These are phyloP conservation scores for Spathaspora arborariae DNA, from an alignment of 805 yeast genomes.

Conservation along the genomic window DNA sequence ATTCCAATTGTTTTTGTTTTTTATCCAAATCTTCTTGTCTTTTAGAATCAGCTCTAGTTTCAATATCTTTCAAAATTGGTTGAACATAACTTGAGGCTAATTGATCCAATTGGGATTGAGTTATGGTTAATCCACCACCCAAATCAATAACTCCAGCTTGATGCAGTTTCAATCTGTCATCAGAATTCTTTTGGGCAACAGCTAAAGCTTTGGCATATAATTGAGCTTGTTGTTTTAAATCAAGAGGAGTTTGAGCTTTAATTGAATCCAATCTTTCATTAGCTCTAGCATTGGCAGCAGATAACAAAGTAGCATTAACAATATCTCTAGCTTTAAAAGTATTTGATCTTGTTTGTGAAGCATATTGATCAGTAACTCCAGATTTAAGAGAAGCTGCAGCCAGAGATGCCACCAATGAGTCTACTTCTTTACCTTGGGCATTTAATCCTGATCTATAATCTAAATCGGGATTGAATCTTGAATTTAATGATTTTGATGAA, in stretches of 20 bases:
- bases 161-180: conserved; percentile 47
- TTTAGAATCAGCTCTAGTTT: conserved; percentile 65
- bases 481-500: conserved; percentile 35
- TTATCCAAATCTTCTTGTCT: conserved; percentile 44
- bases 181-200: conserved; percentile 66
- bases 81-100: conserved; percentile 77
- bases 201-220: conserved; percentile 72
- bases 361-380: conserved; percentile 23
- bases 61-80: conserved; percentile 78
- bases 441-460: conserved; percentile 39
- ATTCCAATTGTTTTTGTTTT: conserved; percentile 32
- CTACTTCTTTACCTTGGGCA: conserved; percentile 33
- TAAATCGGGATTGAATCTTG: conserved; percentile 39
- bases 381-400: conserved; percentile 51
- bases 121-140: conserved; percentile 85
- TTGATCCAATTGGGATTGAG: conserved; percentile 68
- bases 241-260: conserved; percentile 23
- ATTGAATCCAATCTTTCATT: conserved; percentile 33
- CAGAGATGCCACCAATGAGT: conserved; percentile 48
- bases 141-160: conserved; percentile 60
- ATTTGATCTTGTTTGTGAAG: conserved; percentile 25
- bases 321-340: conserved; percentile 40
- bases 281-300: conserved; percentile 48
- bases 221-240: conserved; percentile 44
- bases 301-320: conserved; percentile 45